Evolutionary conservation across 164 flowering plant species (phyloP).

Genomic region (Macadamia integrifolia): DNA sequence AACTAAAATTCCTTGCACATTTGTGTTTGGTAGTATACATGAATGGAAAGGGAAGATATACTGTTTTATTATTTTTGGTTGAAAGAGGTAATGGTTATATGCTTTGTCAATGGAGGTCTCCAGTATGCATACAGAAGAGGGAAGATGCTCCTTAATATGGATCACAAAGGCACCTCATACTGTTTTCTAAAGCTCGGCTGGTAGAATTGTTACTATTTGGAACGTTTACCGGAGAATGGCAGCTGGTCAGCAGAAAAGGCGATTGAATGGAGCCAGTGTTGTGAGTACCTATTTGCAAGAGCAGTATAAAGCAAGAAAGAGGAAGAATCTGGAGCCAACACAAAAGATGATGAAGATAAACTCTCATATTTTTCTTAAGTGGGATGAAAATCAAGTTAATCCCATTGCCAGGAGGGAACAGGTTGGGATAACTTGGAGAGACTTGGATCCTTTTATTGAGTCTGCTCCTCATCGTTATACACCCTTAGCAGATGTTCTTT

Average conservation of each 20-base stretch:
- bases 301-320: slow-evolving; percentile 43
- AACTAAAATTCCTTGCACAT: neutral
- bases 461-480: slow-evolving; percentile 24
- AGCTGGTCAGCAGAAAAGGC: slow-evolving; percentile 68
- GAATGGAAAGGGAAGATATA: neutral
- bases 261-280: slow-evolving; percentile 40
- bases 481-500: slow-evolving; percentile 57
- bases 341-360: slow-evolving; percentile 31
- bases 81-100: neutral
- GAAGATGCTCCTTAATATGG: neutral
- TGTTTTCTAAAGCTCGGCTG: neutral
- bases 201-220: neutral
- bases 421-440: slow-evolving; percentile 56
- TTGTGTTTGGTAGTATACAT: neutral
- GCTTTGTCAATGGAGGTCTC: slow-evolving; percentile 9
- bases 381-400: slow-evolving; percentile 51
- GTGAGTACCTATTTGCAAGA: slow-evolving; percentile 39
- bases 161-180: slow-evolving; percentile 3
- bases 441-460: slow-evolving; percentile 47
- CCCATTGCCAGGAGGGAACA: slow-evolving; percentile 77
- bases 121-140: neutral
- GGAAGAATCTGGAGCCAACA: slow-evolving; percentile 26
- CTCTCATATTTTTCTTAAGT: slow-evolving; percentile 56
- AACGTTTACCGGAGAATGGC: slow-evolving; percentile 38
- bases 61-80: neutral